A percentile compares a stretch with the other conserved stretches of the same genome.
These are phyloP conservation scores for Podaxis sp. DNA, from an alignment of 768 basidiomycete genomes.

Conservation along the genomic window DNA sequence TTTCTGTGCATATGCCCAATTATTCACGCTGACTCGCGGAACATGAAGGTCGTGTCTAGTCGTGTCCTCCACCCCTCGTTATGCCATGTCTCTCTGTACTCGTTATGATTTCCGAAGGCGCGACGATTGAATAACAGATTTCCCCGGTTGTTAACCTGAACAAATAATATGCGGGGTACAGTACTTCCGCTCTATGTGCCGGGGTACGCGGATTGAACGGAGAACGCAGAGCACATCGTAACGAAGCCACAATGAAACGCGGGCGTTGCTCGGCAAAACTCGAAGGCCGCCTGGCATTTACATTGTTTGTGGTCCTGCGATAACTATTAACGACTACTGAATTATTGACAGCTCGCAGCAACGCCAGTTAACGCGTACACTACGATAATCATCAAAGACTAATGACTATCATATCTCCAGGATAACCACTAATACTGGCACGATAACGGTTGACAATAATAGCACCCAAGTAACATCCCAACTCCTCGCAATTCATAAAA, in stretches of 20 bases:
- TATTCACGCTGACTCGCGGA: not conserved
- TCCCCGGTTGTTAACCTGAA: not conserved
- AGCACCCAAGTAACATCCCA: not conserved
- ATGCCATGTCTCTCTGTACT: not conserved
- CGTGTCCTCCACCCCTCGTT: not conserved
- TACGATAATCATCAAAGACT: not conserved
- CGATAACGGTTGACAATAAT: not conserved
- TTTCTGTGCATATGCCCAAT: not conserved
- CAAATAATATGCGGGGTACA: not conserved
- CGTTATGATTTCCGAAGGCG: not conserved
- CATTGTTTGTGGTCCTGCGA: not conserved
- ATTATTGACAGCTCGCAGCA: not conserved
- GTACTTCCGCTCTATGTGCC: not conserved
- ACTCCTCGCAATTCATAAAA: not conserved
- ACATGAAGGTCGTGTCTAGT: not conserved
- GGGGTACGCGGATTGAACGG: not conserved
- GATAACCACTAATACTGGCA: not conserved
- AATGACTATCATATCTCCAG: not conserved
- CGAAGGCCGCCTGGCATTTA: not conserved
- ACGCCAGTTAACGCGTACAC: not conserved
- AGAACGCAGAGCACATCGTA: not conserved
- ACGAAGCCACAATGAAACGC: not conserved
- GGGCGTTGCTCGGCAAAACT: not conserved
- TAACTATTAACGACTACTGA: not conserved
- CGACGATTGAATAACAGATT: not conserved